Conservation (phyloP, 495 filamentous ascomycete species). For the Talaromyces proteolyticus region DNA sequence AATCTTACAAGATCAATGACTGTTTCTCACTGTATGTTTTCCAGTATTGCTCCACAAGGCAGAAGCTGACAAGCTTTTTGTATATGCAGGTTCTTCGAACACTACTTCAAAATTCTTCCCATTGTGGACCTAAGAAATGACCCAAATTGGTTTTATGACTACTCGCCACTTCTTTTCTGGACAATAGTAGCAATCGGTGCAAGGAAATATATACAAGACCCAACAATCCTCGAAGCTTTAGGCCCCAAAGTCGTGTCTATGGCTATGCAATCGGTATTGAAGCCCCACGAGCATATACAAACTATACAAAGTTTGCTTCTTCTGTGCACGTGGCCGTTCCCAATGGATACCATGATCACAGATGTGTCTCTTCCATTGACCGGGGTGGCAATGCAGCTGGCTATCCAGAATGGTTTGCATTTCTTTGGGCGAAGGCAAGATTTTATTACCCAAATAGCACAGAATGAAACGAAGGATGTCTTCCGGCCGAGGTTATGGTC, state of each 20-base stretch:
- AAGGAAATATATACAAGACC: conserved; percentile 26
- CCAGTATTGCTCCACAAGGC: background rate
- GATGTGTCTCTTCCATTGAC: conserved; percentile 36
- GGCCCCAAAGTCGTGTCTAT: conserved; percentile 33
- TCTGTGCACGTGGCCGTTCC: conserved; percentile 43
- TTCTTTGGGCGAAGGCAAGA: conserved; percentile 12
- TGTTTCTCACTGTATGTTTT: conserved; percentile 21
- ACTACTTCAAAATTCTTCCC: conserved; percentile 39
- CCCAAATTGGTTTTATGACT: conserved; percentile 35
- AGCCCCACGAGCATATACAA: conserved; percentile 30
- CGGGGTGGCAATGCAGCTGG: conserved; percentile 36
- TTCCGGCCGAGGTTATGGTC: conserved; percentile 24
- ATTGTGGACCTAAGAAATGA: conserved; percentile 29
- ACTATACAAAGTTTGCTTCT: conserved; percentile 42
- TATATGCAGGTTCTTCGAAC: conserved; percentile 33
- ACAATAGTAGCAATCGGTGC: conserved; percentile 32
- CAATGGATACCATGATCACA: conserved; percentile 32
- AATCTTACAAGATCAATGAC: conserved; percentile 15
- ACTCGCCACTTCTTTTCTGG: conserved; percentile 47
- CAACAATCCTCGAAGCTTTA: conserved; percentile 33
- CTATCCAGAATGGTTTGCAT: conserved; percentile 44
- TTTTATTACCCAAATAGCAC: background rate
- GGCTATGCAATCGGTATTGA: conserved; percentile 33
- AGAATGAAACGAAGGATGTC: background rate
- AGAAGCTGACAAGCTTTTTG: background rate